Evolutionary conservation across 768 basidiomycete species (phyloP), one percentile per base, ranked within the genome.

Genomic region (Podaxis sp.): DNA sequence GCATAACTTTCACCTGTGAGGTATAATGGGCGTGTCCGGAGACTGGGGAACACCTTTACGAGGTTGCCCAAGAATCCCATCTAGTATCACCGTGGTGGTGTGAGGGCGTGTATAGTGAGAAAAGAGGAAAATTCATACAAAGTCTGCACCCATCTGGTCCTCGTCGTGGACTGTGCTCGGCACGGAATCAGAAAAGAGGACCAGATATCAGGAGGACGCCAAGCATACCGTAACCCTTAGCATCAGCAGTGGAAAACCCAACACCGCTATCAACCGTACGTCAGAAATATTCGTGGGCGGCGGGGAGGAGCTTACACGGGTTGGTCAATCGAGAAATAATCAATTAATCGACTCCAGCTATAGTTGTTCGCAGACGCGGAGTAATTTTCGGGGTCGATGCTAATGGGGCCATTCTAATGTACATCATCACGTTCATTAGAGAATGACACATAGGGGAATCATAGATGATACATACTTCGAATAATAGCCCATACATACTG

Each of bases 1-100:
- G 90, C 83, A 70, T 90, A 91, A 66, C 86, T 88, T 71, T 91
- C 90, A 4, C 90, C 90, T 0, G 82, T 84, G 38, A 91, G 67
- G 69, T 86, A 74, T 37, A 91, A 77, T 14, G 90, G 90, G 28
- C 90, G 83, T 1, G 74, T 82, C 13, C 82, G 82, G 23, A 91
- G 77, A 65, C 79, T 78, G 16, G 90, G 90, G 71, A 91, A 91
- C 9, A 90, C 84, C 65, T 86, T 86, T 67, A 90, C 86, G 2
- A 90, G 74, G 67, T 91, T 91, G 27, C 70, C 72, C 47, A 92
- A 69, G 69, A 91, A 91, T 14, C 86, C 87, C 75, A 91, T 81
- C 89, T 91, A 57, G 16, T 57, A 27, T 42, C 32, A 55, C 55
- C 4, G 38, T 46, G 37, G 11, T 25, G 36, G 14, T 16, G 16